phyloP scores from a whole-genome alignment of 148 eudicot species.

The Camellia japonica region DNA sequence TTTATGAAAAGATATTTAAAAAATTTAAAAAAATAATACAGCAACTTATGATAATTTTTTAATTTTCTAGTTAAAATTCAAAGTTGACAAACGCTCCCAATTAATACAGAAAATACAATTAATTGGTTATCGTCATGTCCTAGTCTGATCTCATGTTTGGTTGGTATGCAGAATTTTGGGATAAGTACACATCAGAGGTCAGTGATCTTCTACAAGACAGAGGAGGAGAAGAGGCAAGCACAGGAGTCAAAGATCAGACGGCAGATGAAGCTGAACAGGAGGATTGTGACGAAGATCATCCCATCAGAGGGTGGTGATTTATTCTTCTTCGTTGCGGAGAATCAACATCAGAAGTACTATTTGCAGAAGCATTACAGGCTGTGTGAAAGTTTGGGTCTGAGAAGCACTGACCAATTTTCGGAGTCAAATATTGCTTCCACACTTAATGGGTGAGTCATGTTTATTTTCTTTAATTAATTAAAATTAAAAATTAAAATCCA shows the following conservation, averaged over 20 bases:
- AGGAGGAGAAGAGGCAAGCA: conserved; percentile 31
- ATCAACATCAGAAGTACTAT: conserved; percentile 30
- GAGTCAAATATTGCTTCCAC: conserved; percentile 19
- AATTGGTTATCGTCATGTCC: too few relatives aligned
- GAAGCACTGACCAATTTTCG: conserved; percentile 31
- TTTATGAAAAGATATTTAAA: too few relatives aligned
- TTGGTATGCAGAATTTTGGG: conserved; percentile 30
- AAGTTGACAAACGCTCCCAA: too few relatives aligned
- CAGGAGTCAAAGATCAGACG: conserved; percentile 38
- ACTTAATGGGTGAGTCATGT: conserved; percentile 27
- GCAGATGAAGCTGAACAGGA: conserved; percentile 37
- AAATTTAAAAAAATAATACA: too few relatives aligned
- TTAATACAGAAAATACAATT: too few relatives aligned
- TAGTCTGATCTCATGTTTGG: too few relatives aligned
- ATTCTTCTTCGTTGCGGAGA: conserved; percentile 30
- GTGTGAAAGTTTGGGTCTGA: conserved; percentile 32
- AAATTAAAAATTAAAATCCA: not conserved
- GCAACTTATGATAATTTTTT: too few relatives aligned
- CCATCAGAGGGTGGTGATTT: conserved; percentile 15
- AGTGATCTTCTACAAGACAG: conserved; percentile 29
- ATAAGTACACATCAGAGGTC: conserved; percentile 33
- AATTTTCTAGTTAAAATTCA: too few relatives aligned
- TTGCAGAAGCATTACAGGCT: conserved; percentile 27
- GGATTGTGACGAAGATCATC: conserved; percentile 32
- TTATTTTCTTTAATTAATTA: not conserved